Evolutionary conservation across 345 rosid genomes (phyloP), one percentile per base, ranked within the genome.

Genomic region (Brassica rapa): DNA sequence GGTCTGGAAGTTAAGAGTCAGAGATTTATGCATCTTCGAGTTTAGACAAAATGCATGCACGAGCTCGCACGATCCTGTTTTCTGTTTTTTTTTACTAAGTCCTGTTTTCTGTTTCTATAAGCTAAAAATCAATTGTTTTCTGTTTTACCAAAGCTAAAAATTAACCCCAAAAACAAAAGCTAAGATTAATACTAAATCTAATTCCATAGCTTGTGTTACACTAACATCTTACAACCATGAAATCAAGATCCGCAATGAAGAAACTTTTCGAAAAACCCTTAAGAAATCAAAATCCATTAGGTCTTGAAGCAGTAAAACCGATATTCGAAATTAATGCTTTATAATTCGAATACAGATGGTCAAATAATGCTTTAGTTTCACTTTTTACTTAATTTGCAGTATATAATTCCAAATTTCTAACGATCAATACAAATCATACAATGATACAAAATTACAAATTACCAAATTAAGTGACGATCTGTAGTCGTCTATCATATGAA

Each of bases 11-110:
- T 70, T 70, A 1, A 62, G 41, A 23, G 60, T 64, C 71, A 51
- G 71, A 78, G 62, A 57, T 66, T 15, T 72, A 6, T 41, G 62
- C 29, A 77, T 53, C 27, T 68, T 76, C 68, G 62, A 19, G 73
- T 30, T 23, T 77, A 39, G 16, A 71, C 62, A 56, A 72, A 27
- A 72, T 43, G 81, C 67, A 72, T 43, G 68, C 77, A 78, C 73
- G 64, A 78, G 24, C 62, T 72, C 63, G 23, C 69, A 78, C 77
- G 77, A 78, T 72, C 55, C 21, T 23, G 1, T 27, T 37, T 77
- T 8, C 10, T 19, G 39, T 4, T 7, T 9, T 9, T 6, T 12
- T 14, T 27, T 27, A 27, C 30, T 27, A 27, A 27, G 30, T 27
- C 30, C 30, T 27, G 30, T 27, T 27, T 27, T 27, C 29, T 27